These are phyloP conservation scores for Gypsophila paniculata DNA, from an alignment of 179 eudicot genomes.

Conservation along the genomic window DNA sequence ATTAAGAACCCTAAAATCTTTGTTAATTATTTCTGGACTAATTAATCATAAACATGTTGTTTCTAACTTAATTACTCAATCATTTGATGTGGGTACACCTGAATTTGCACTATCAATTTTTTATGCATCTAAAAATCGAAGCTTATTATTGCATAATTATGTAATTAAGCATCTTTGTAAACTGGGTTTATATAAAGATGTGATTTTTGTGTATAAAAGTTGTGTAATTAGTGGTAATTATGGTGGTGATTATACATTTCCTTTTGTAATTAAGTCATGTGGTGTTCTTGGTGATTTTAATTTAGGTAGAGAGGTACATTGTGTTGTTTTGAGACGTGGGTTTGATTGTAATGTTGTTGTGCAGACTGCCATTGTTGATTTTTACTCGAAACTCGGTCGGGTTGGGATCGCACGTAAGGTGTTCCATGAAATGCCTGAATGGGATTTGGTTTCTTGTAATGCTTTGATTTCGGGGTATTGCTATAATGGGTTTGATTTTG, in stretches of 20 bases:
- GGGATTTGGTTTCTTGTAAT: constrained; percentile 60
- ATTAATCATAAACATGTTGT: constrained; percentile 26
- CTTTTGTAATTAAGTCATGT: constrained; percentile 62
- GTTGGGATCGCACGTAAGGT: constrained; percentile 42
- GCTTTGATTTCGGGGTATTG: constrained; percentile 66
- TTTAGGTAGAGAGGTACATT: constrained; percentile 44
- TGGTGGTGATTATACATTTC: constrained; percentile 56
- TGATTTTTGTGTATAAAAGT: constrained; percentile 35
- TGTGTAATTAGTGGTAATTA: constrained; percentile 35
- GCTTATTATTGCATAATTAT: constrained; percentile 45
- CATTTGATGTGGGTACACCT: constrained; percentile 49
- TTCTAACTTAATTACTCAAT: constrained; percentile 34
- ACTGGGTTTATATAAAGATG: constrained; percentile 45
- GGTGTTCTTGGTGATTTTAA: constrained; percentile 32
- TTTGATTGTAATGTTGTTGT: constrained; percentile 45
- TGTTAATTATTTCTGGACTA: constrained; percentile 37
- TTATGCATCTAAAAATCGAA: constrained; percentile 30
- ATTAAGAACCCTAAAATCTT: constrained; percentile 38
- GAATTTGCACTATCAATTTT: constrained; percentile 45
- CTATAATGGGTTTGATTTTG: constrained; percentile 42
- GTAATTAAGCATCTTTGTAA: constrained; percentile 40
- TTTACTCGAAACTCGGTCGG: constrained; percentile 47
- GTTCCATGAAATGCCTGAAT: constrained; percentile 49
- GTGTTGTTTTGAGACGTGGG: constrained; percentile 50
- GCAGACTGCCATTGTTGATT: constrained; percentile 55